Percentiles rank a stretch among this genome's conserved stretches.
Conservation (phyloP, 2,329 filamentous ascomycete genomes). For the Exophiala lecanii-corni region DNA sequence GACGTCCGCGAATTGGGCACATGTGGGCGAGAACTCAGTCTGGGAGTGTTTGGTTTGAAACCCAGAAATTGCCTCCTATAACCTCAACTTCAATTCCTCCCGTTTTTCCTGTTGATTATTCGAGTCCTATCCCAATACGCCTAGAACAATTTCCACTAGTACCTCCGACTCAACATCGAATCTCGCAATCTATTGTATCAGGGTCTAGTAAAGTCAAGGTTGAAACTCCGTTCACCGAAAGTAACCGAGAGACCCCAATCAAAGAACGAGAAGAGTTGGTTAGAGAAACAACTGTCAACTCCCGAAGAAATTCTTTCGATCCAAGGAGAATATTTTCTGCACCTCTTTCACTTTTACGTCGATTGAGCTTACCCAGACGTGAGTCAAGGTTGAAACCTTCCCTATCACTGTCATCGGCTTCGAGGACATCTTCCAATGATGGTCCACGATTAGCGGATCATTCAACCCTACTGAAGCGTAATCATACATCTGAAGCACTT, state of each 20-base stretch:
- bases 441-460: constrained; percentile 14
- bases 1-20: constrained; percentile 5
- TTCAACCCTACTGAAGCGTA: constrained; percentile 15
- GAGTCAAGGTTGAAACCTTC: neutral
- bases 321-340: constrained; percentile 15
- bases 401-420: neutral
- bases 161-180: constrained; percentile 9
- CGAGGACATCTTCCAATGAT: neutral
- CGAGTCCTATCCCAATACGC: constrained; percentile 11
- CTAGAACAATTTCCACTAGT: constrained; percentile 15
- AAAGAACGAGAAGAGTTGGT: neutral
- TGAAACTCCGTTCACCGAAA: constrained; percentile 14
- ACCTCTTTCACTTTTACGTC: constrained; percentile 12
- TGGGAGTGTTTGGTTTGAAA: constrained; percentile 11
- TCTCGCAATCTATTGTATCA: neutral
- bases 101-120: neutral
- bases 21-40: constrained; percentile 14
- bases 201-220: constrained; percentile 13
- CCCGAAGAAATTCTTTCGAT: constrained; percentile 17
- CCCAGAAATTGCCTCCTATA: constrained; percentile 10
- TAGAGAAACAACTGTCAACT: neutral
- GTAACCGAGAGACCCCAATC: neutral
- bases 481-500: constrained; percentile 21
- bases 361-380: constrained; percentile 8
- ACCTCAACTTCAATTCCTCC: constrained; percentile 4